Evolutionary conservation across 2,329 filamentous ascomycete genomes (phyloP).

Genomic region (Zasmidium cellare): DNA sequence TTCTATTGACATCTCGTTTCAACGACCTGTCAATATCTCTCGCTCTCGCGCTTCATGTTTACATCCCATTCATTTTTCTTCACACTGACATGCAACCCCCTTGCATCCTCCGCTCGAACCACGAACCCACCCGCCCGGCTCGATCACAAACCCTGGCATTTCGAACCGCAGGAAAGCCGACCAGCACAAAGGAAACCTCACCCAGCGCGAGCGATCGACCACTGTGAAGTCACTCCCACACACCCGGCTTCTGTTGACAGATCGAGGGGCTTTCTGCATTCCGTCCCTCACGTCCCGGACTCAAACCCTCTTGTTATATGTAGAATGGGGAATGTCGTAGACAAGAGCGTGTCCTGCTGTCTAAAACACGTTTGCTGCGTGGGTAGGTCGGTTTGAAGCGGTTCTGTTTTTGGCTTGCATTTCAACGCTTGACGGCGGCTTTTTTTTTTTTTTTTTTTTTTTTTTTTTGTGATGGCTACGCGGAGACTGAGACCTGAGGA

Average conservation of each 20-base stretch:
- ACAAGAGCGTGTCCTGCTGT: constrained; percentile 5
- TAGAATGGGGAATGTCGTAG: constrained; percentile 12
- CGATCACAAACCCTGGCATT: constrained; percentile 3
- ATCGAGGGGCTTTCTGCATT: constrained; percentile 26
- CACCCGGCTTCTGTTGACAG: constrained; percentile 28
- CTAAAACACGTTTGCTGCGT: constrained; percentile 9
- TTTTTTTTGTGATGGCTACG: constrained; percentile 12
- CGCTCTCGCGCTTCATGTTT: constrained; percentile 10
- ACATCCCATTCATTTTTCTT: constrained; percentile 19
- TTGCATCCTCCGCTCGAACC: constrained; percentile 14
- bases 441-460: neutral
- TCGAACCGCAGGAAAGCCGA: neutral
- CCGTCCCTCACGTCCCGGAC: constrained; percentile 28
- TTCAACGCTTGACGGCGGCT: neutral
- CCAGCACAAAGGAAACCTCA: neutral
- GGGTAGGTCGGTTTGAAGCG: constrained; percentile 6
- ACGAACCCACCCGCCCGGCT: neutral
- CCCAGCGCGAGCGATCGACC: constrained; percentile 5
- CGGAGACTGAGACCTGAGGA: constrained; percentile 16
- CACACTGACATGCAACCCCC: constrained; percentile 13
- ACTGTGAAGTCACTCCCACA: constrained; percentile 5
- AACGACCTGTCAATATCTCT: neutral
- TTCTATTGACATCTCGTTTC: neutral
- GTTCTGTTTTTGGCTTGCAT: constrained; percentile 2
- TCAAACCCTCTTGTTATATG: constrained; percentile 4